phyloP scores from a whole-genome alignment of 225 moss, liverwort and hornwort species.

The Marchantia paleacea region DNA sequence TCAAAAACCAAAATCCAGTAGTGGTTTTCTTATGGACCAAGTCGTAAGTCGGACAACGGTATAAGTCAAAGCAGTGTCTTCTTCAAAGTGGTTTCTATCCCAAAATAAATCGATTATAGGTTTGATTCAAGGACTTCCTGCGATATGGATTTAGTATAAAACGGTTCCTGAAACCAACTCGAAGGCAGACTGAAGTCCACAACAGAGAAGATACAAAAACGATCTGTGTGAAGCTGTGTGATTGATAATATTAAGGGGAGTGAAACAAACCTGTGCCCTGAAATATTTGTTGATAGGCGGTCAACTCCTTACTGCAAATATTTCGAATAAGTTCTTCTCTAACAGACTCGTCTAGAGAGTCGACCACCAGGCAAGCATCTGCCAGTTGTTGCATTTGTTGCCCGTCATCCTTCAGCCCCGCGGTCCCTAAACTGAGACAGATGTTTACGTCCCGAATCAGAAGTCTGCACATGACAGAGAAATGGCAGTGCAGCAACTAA shows the following conservation, averaged over 20 bases:
- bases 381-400: conserved; percentile 99
- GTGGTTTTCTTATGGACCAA: not conserved
- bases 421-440: conserved; percentile 70
- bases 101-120: not conserved
- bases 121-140: no score
- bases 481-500: not conserved
- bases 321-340: conserved; percentile 94
- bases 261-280: conserved; percentile 80
- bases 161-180: no score
- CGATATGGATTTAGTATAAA: no score
- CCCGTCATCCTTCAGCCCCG: conserved; percentile 95
- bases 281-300: conserved; percentile 98
- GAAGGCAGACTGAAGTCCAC: no score
- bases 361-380: conserved; percentile 94
- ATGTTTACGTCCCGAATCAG: conserved; percentile 5
- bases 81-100: not conserved
- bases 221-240: not conserved
- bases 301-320: conserved; percentile 96
- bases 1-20: not conserved
- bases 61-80: not conserved
- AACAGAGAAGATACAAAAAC: no score
- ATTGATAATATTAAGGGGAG: not conserved
- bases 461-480: not conserved
- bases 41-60: not conserved
- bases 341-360: conserved; percentile 91